A percentile compares a stretch with the other conserved stretches of the same genome.
Evolutionary conservation across 371 early-diverging fungal genomes (phyloP).

Genomic region (Encephalitozoon cuniculi): DNA sequence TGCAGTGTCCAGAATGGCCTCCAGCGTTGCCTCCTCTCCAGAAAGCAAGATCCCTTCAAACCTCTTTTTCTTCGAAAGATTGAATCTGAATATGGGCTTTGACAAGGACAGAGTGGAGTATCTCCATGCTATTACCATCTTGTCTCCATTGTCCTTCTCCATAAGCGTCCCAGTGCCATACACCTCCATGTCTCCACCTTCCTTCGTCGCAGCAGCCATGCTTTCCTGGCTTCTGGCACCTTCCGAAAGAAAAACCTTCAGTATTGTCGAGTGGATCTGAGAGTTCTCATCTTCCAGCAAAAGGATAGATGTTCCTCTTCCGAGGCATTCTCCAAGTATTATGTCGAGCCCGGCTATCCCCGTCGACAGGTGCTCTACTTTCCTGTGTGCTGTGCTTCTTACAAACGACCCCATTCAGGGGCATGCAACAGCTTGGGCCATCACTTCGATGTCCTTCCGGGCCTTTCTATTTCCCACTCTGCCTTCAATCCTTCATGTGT

Average conservation of each 20-base stretch:
- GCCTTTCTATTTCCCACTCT: neutral
- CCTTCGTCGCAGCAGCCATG: conserved; percentile 1
- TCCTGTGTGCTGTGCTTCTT: neutral
- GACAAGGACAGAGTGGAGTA: neutral
- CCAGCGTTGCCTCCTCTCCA: neutral
- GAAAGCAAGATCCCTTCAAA: neutral
- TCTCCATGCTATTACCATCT: conserved; percentile 40
- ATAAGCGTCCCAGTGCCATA: neutral
- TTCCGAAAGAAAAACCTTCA: conserved; percentile 30
- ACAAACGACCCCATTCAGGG: conserved; percentile 21
- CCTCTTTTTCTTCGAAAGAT: neutral
- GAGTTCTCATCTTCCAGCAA: conserved; percentile 31
- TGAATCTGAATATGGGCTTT: neutral
- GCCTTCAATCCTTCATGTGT: conserved; percentile 10
- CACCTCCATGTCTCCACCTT: neutral
- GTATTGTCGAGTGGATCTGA: neutral
- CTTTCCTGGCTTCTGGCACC: neutral
- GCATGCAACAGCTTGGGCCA: neutral
- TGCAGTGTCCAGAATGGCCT: neutral
- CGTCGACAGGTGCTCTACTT: neutral
- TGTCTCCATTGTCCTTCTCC: neutral
- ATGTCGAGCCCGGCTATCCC: conserved; percentile 2
- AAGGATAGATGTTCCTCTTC: conserved; percentile 5
- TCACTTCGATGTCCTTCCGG: neutral
- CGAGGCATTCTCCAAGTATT: neutral